phyloP scores from a whole-genome alignment of 116 monocot species.

The Papilionanthe hybrid region DNA sequence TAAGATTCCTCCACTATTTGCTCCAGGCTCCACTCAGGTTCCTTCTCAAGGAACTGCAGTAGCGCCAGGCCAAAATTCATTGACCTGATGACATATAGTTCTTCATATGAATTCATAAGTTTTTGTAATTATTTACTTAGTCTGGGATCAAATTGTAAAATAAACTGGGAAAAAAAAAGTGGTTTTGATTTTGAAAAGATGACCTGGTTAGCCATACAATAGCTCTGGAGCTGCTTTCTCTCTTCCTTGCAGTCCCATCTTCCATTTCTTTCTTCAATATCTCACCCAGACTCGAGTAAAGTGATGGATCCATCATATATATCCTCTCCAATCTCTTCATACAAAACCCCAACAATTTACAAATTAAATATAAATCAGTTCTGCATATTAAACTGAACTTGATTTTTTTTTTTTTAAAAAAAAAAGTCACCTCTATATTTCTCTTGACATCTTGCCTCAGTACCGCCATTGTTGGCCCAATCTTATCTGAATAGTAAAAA shows the following conservation, averaged over 20 bases:
- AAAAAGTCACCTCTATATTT: constrained; percentile 63
- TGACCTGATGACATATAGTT: constrained; percentile 33
- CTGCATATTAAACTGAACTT: no score
- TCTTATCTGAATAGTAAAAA: constrained; percentile 59
- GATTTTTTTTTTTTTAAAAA: no score
- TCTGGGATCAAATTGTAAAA: no score
- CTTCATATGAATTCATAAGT: no score
- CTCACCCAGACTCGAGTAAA: constrained; percentile 42
- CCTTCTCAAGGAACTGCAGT: constrained; percentile 40
- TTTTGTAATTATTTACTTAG: no score
- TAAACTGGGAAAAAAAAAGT: no score
- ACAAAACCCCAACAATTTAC: neutral
- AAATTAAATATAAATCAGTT: no score
- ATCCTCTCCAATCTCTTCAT: constrained; percentile 61
- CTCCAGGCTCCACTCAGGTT: constrained; percentile 41
- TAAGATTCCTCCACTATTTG: constrained; percentile 82
- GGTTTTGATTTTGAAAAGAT: no score
- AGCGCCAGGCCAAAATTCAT: constrained; percentile 64
- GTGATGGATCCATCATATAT: constrained; percentile 38
- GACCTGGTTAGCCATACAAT: constrained; percentile 80
- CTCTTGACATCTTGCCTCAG: constrained; percentile 62
- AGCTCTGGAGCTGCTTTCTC: constrained; percentile 56
- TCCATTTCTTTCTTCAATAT: constrained; percentile 62
- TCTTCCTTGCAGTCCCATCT: constrained; percentile 47
- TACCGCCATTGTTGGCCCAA: constrained; percentile 88